These are phyloP conservation scores for Trichopus zeylanicus DNA, from an alignment of 116 monocot genomes.

Conservation along the genomic window DNA sequence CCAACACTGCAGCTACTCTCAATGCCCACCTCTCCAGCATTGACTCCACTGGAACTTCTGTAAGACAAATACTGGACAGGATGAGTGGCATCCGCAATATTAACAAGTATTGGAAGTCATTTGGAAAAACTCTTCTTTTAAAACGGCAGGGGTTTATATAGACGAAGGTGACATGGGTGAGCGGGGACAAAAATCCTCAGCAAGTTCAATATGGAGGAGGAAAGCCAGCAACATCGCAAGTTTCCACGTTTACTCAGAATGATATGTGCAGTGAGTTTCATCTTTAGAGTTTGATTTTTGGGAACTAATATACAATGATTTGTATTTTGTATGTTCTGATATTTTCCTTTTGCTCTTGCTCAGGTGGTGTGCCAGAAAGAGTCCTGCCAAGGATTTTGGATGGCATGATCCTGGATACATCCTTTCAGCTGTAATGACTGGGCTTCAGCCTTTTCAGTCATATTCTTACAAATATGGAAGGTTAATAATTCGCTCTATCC, in stretches of 20 bases:
- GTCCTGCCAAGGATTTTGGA: slow-evolving; percentile 72
- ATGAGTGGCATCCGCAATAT: too few relatives aligned
- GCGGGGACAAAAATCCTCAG: slow-evolving; percentile 42
- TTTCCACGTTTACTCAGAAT: slow-evolving; percentile 42
- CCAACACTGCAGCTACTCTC: slow-evolving; percentile 38
- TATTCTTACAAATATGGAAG: slow-evolving; percentile 67
- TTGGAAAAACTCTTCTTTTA: too few relatives aligned
- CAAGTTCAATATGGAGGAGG: slow-evolving; percentile 41
- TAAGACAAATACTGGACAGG: too few relatives aligned
- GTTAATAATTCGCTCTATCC: slow-evolving; percentile 27
- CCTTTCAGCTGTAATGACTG: slow-evolving; percentile 64
- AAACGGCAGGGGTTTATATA: too few relatives aligned
- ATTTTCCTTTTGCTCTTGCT: slow-evolving; percentile 5
- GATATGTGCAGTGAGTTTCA: slow-evolving; percentile 30
- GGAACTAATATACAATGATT: not conserved
- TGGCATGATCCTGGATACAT: slow-evolving; percentile 87
- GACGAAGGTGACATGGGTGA: slow-evolving; percentile 84
- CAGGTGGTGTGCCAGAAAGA: slow-evolving; percentile 23
- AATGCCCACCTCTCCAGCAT: slow-evolving; percentile 47
- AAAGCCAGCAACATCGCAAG: slow-evolving; percentile 28
- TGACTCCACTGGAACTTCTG: slow-evolving; percentile 45
- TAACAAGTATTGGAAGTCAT: too few relatives aligned
- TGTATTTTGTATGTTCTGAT: not conserved
- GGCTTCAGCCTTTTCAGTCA: slow-evolving; percentile 42
- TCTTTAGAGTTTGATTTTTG: too few relatives aligned